phyloP scores from a whole-genome alignment of 1,139 yeast genomes.

The Scheffersomyces segobiensis region DNA sequence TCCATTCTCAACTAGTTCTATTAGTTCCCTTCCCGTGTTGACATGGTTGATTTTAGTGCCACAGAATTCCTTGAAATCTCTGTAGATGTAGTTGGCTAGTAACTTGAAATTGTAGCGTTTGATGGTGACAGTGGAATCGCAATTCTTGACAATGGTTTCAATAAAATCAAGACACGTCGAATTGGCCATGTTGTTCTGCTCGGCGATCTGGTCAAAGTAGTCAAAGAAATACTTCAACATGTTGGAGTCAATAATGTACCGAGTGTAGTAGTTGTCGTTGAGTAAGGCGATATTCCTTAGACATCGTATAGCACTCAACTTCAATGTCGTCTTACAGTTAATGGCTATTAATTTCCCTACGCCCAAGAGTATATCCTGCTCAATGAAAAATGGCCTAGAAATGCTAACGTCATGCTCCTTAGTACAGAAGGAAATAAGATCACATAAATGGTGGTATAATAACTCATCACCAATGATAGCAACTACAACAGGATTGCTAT shows the following conservation, averaged over 20 bases:
- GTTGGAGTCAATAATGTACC: constrained; percentile 57
- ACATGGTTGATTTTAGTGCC: constrained; percentile 27
- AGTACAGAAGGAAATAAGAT: constrained; percentile 64
- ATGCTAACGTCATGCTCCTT: constrained; percentile 57
- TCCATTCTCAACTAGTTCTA: constrained; percentile 27
- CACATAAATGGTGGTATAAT: constrained; percentile 67
- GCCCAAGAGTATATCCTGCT: constrained; percentile 55
- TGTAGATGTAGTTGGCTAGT: constrained; percentile 51
- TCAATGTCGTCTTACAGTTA: constrained; percentile 47
- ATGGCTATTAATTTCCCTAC: constrained; percentile 46
- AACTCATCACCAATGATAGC: constrained; percentile 31
- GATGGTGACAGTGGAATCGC: constrained; percentile 20
- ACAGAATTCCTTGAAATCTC: constrained; percentile 41
- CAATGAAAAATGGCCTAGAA: constrained; percentile 63
- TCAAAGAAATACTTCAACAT: constrained; percentile 53
- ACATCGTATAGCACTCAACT: constrained; percentile 67
- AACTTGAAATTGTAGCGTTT: constrained; percentile 42
- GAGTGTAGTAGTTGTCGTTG: constrained; percentile 61
- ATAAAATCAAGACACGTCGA: constrained; percentile 77
- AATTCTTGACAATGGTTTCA: constrained; percentile 46
- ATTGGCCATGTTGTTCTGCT: constrained; percentile 63
- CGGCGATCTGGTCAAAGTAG: constrained; percentile 51
- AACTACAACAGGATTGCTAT: constrained; percentile 8
- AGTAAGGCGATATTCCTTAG: constrained; percentile 57
- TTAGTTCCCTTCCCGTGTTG: constrained; percentile 32